Conservation (phyloP, 2,329 filamentous ascomycete genomes). For the Trichoderma breve region DNA sequence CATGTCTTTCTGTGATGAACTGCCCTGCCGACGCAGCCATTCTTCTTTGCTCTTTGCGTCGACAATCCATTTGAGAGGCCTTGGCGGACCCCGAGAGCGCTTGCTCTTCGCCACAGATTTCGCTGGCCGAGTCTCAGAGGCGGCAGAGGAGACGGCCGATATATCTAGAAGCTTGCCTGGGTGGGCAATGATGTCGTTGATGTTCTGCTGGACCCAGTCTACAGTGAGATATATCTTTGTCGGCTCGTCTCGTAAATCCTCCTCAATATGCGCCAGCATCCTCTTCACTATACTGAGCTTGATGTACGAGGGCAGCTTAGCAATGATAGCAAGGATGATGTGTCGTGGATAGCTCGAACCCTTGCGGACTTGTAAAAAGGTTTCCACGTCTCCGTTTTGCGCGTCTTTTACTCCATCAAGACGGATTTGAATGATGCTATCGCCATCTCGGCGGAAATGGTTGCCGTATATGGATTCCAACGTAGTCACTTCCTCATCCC, state of each 20-base stretch:
- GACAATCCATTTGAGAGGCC: conserved; percentile 62
- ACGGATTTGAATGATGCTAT: conserved; percentile 67
- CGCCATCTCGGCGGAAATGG: conserved; percentile 59
- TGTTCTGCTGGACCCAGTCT: conserved; percentile 86
- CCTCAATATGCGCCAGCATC: conserved; percentile 67
- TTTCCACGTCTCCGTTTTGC: conserved; percentile 49
- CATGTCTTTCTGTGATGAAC: conserved; percentile 70
- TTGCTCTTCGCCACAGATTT: conserved; percentile 30
- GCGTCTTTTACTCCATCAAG: conserved; percentile 58
- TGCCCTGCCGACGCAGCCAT: conserved; percentile 68
- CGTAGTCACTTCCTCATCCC: conserved; percentile 82
- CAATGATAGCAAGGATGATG: conserved; percentile 67
- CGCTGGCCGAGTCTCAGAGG: conserved; percentile 49
- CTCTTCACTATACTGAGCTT: conserved; percentile 83
- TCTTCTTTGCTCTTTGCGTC: conserved; percentile 60
- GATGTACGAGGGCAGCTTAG: conserved; percentile 84
- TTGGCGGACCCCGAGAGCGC: conserved; percentile 47
- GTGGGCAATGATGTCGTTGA: conserved; percentile 77
- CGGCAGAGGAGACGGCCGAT: conserved; percentile 70
- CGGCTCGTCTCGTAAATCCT: conserved; percentile 73
- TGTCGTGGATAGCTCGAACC: conserved; percentile 70
- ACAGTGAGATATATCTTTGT: conserved; percentile 86
- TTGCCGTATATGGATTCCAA: conserved; percentile 85
- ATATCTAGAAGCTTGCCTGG: conserved; percentile 84
- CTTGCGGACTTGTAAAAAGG: conserved; percentile 65